Evolutionary conservation across 2,329 filamentous ascomycete species (phyloP).

Genomic region (Diaporthe citriasiana): DNA sequence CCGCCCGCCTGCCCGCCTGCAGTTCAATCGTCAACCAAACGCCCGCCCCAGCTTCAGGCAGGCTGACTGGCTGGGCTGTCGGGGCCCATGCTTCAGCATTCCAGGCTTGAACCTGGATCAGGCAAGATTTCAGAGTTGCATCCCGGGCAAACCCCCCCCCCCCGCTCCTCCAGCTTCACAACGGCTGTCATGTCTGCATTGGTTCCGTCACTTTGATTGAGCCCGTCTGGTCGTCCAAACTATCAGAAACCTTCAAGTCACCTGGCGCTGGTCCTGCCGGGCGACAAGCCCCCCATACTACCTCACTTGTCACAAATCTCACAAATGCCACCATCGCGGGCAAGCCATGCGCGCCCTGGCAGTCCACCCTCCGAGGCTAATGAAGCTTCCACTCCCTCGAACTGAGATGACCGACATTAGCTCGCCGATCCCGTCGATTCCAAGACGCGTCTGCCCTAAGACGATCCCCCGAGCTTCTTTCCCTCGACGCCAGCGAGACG

Average conservation of each 20-base stretch:
- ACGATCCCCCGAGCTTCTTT: conserved; percentile 23
- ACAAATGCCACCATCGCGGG: conserved; percentile 12
- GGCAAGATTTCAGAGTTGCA: conserved; percentile 40
- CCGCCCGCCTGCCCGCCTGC: too few species aligned
- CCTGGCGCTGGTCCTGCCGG: conserved; percentile 7
- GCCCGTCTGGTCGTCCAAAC: conserved; percentile 10
- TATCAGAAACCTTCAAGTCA: conserved; percentile 32
- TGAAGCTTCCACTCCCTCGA: conserved; percentile 25
- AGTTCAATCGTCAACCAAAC: conserved; percentile 15
- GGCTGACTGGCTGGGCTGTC: background rate
- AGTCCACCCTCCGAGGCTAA: conserved; percentile 15
- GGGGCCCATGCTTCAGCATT: conserved; percentile 32
- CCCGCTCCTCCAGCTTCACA: conserved; percentile 31
- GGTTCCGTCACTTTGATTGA: conserved; percentile 31
- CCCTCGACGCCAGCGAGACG: background rate
- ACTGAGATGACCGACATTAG: conserved; percentile 36
- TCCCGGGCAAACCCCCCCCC: conserved; percentile 34
- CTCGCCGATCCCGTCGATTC: conserved; percentile 32
- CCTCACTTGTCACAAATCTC: conserved; percentile 4
- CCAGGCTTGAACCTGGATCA: conserved; percentile 25
- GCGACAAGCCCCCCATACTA: conserved; percentile 24
- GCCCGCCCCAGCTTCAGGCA: background rate
- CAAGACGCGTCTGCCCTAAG: conserved; percentile 31
- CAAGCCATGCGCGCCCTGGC: conserved; percentile 2
- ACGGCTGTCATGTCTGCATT: conserved; percentile 35